Evolutionary conservation across 2,329 filamentous ascomycete genomes (phyloP), one percentile per base, ranked within the genome.

Genomic region (Trichoderma gracile): DNA sequence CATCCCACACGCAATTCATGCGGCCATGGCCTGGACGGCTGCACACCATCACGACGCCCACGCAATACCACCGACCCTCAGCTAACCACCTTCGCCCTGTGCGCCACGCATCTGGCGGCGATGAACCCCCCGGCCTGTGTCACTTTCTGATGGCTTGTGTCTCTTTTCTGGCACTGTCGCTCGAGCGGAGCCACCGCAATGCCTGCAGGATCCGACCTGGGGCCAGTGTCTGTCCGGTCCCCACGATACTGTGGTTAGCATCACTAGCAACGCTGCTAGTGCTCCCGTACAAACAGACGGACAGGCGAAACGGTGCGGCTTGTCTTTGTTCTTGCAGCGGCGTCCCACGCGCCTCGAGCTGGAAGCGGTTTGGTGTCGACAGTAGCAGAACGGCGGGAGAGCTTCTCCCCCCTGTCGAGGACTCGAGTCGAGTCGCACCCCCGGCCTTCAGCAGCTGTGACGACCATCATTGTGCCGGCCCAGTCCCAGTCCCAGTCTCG

Each of bases 331-430:
- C 33, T 38, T 38, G 64, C 59, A 30, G 60, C 63, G 64, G 52
- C 64, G 58, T 62, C 58, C 58, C 50, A 65, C 64, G 64, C 64
- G 56, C 54, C 54, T 49, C 58, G 46, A 14, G 61, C 52, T 56
- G 21, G 33, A 60, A 60, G 33, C 19, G 58, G 58, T 27, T 30
- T 61, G 58, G 58, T 43, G 43, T 21, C 40, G 59, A 46, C 53
- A 53, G 54, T 25, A 25, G 54, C 46, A 49, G 2, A n/a, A 8
- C 14, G 57, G n/a, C 49, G 21, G 57, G 55, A 38, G 43, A 49
- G 43, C 43, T 43, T 38, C 33, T 38, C 33, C 33, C 49, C 58
- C 58, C 52, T 61, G 58, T 61, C 46, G 58, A 53, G 45, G 38
- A 21, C n/a, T 49, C 56, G 56, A 58, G 56, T 61, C 58, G 58